These are phyloP conservation scores for Ascoidea asiatica DNA, from an alignment of 805 yeast genomes.

Conservation along the genomic window DNA sequence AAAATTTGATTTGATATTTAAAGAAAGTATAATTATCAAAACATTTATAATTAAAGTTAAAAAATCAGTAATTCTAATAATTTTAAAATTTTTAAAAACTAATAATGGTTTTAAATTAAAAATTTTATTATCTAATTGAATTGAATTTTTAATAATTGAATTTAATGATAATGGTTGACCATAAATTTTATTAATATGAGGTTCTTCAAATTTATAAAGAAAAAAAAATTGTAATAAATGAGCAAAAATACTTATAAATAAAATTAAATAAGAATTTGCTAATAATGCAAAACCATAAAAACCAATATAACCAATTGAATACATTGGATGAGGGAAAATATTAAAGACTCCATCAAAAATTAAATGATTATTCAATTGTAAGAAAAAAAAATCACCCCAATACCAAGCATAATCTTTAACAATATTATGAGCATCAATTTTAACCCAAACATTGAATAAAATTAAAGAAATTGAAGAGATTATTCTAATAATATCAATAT, in stretches of 20 bases:
- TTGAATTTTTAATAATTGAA: conserved; percentile 18
- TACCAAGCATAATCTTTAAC: conserved; percentile 90
- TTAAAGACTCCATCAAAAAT: conserved; percentile 84
- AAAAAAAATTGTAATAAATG: conserved; percentile 70
- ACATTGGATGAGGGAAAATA: conserved; percentile 88
- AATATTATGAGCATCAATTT: conserved; percentile 75
- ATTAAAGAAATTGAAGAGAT: conserved; percentile 46
- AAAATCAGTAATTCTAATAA: conserved; percentile 51
- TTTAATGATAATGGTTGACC: conserved; percentile 18
- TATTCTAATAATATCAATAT: conserved; percentile 41
- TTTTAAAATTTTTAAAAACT: conserved; percentile 48
- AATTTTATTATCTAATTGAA: conserved; percentile 19
- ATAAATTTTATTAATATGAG: conserved; percentile 74
- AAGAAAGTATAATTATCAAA: conserved; percentile 1
- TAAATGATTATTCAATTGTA: conserved; percentile 49
- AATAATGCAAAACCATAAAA: conserved; percentile 75
- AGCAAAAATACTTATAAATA: conserved; percentile 57
- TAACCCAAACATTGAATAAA: conserved; percentile 71
- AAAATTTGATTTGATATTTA: conserved; percentile 18
- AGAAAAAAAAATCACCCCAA: conserved; percentile 88
- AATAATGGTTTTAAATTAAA: conserved; percentile 41
- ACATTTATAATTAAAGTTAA: conserved; percentile 28
- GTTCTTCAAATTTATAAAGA: conserved; percentile 64
- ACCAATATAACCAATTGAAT: conserved; percentile 79
- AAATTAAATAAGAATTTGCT: conserved; percentile 57